These are phyloP conservation scores for Lentithecium fluviatile DNA, from an alignment of 495 filamentous ascomycete genomes.

Conservation along the genomic window DNA sequence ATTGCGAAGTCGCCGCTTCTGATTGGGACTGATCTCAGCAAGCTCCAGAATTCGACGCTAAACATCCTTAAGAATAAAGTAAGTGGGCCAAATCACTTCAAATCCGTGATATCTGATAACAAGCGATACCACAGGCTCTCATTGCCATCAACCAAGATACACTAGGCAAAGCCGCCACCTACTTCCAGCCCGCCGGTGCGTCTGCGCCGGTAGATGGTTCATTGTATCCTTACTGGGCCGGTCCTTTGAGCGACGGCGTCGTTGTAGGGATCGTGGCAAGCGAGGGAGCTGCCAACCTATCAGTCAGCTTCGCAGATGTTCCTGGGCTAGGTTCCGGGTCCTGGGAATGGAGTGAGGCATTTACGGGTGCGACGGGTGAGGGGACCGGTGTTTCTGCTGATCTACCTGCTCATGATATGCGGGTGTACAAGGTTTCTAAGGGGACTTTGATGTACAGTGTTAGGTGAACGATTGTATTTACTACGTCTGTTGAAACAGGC, in stretches of 20 bases:
- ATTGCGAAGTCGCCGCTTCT: slow-evolving; percentile 57
- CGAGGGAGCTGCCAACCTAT: slow-evolving; percentile 1
- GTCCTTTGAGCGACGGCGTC: slow-evolving; percentile 17
- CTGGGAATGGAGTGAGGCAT: neutral
- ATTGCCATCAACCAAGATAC: slow-evolving; percentile 56
- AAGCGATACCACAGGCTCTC: slow-evolving; percentile 42
- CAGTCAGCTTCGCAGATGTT: slow-evolving; percentile 1
- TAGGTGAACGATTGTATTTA: too few relatives aligned
- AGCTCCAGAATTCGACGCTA: slow-evolving; percentile 42
- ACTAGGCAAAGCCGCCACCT: slow-evolving; percentile 47
- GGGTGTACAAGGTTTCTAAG: neutral
- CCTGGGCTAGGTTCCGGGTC: slow-evolving; percentile 1
- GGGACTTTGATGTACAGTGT: too few relatives aligned
- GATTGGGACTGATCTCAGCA: slow-evolving; percentile 51
- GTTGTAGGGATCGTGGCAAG: slow-evolving; percentile 7
- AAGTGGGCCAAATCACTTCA: neutral
- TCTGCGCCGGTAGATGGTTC: neutral
- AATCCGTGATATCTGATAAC: neutral
- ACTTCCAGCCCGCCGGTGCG: neutral
- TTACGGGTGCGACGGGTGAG: neutral
- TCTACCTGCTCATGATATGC: neutral
- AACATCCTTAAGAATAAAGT: slow-evolving; percentile 47
- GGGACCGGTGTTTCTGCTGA: neutral
- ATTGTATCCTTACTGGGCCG: slow-evolving; percentile 23
- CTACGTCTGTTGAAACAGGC: too few relatives aligned